Evolutionary conservation across 2,329 filamentous ascomycete genomes (phyloP), one percentile per base, ranked within the genome.

Genomic region (Arthroderma sp.): DNA sequence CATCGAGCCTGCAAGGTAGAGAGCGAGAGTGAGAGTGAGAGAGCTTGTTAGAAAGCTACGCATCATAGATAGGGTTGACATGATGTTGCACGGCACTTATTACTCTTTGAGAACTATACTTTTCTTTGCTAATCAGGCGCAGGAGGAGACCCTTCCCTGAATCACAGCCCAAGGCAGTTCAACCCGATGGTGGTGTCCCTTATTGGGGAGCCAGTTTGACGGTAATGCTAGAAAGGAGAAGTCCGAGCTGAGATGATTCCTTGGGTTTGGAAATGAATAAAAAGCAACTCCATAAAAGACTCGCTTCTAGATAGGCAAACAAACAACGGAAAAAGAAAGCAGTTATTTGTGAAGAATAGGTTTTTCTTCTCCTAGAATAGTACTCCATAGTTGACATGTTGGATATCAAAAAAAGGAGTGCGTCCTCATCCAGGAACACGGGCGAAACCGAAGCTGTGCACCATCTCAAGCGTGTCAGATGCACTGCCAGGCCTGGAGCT

Each of bases 381-480:
- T 19, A 17, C 43, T 28, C 19, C 6, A 47, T 15, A 31, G 44
- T 31, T 9, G 4, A 11, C 8, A n/a, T 38, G 9, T 33, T 7
- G 47, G 47, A 35, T 51, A 54, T 54, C 52, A 39, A 54, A 39
- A n/a, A n/a, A n/a, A n/a, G n/a, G 6, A 23, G 23, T 38, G 19
- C 25, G 7, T 21, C 52, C 25, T 25, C 31, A n/a, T 25, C 28
- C 13, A 25, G 19, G 23, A n/a, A 54, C 9, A 39, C 37, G 52
- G 37, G 33, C 52, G 21, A 54, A 41, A 54, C 52, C 33, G 37
- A 38, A 39, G 33, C 52, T 54, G 37, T 41, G 15, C 33, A 54
- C 33, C 33, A 5, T 51, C 28, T 1, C 47, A 13, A 15, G 47
- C 25, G 33, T 33, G 47, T 51, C 47, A 51, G 47, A 51, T 51